These are phyloP conservation scores for Aspergillus brunneoviolaceus DNA, from an alignment of 2,329 filamentous ascomycete species.

Conservation along the genomic window DNA sequence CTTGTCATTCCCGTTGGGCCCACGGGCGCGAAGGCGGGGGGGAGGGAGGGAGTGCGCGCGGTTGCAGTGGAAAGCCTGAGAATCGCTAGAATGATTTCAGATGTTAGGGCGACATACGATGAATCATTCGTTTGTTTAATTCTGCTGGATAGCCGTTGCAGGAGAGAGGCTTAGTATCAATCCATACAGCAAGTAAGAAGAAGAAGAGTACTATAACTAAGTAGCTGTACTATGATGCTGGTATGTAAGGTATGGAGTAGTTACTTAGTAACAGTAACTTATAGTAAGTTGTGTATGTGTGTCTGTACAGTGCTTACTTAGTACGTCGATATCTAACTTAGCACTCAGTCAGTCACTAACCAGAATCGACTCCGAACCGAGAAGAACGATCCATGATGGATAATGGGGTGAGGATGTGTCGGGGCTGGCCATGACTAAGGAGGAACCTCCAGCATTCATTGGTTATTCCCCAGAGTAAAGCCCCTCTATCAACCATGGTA, in stretches of 20 bases:
- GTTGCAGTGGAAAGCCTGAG: constrained; percentile 8
- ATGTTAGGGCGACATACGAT: neutral
- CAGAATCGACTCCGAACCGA: neutral
- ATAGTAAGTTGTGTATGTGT: no score
- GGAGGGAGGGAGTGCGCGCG: constrained; percentile 1
- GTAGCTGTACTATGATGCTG: no score
- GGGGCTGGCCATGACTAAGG: neutral
- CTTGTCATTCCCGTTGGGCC: constrained; percentile 24
- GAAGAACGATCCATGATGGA: neutral
- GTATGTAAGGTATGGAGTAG: no score
- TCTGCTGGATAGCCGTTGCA: neutral
- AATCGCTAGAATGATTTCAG: neutral
- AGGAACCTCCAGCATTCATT: neutral
- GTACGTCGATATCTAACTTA: no score
- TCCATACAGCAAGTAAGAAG: no score
- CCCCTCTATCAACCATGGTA: constrained; percentile 19
- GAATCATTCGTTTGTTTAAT: neutral
- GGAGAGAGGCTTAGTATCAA: no score
- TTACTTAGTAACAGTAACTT: no score
- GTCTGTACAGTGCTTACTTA: no score
- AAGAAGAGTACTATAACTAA: no score
- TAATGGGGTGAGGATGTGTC: neutral
- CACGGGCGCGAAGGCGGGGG: constrained; percentile 25
- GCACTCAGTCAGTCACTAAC: no score
- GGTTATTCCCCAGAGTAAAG: neutral